Conservation (phyloP, 148 eudicot genomes). For the Rhododendron simsii region DNA sequence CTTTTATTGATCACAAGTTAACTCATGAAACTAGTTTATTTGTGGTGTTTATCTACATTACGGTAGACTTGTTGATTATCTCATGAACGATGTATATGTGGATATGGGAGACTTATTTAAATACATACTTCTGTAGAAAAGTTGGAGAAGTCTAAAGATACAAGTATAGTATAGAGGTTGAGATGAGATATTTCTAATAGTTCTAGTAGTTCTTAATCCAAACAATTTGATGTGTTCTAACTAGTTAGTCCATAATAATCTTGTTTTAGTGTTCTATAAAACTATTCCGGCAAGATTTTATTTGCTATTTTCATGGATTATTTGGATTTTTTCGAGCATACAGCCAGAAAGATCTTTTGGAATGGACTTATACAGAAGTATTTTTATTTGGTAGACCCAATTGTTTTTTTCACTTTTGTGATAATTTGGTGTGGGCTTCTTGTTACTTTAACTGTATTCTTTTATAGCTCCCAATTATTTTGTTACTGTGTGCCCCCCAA, state of each 20-base stretch:
- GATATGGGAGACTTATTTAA: too few species aligned
- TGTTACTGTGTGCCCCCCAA: too few species aligned
- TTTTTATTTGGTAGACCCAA: neutral
- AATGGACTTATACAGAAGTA: neutral
- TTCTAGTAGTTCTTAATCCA: neutral
- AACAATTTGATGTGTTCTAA: neutral
- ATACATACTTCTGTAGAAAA: neutral
- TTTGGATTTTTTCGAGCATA: neutral
- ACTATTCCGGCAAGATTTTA: neutral
- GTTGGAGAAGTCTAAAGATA: neutral
- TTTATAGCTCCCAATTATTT: neutral
- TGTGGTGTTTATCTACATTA: neutral
- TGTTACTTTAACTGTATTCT: neutral
- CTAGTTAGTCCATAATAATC: neutral
- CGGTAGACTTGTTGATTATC: neutral
- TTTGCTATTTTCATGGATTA: neutral
- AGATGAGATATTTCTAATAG: neutral
- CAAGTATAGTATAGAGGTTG: neutral
- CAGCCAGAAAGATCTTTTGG: neutral
- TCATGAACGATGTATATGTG: neutral
- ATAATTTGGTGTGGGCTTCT: neutral
- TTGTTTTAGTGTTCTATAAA: neutral
- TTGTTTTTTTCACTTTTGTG: neutral
- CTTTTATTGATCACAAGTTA: neutral
- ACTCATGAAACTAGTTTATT: neutral